These are phyloP conservation scores for Pyrenochaeta sp. DNA, from an alignment of 2,329 filamentous ascomycete genomes.

Conservation along the genomic window DNA sequence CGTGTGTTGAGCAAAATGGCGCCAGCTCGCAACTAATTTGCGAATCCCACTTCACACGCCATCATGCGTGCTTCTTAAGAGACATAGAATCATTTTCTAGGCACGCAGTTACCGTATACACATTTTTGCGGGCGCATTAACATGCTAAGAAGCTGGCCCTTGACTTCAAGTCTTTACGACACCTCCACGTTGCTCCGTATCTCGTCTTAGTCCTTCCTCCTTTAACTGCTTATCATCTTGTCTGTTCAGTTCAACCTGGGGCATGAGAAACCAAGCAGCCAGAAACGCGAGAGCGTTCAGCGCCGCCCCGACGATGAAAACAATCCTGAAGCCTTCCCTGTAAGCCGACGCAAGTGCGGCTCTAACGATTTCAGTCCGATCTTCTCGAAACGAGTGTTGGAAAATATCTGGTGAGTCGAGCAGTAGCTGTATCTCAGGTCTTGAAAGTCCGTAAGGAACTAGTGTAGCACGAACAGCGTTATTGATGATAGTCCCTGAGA, in stretches of 20 bases:
- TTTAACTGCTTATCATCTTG: conserved; percentile 27
- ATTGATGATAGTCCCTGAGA: conserved; percentile 49
- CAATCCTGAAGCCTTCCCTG: conserved; percentile 21
- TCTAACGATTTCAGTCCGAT: conserved; percentile 13
- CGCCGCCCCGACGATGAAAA: conserved; percentile 26
- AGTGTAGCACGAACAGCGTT: conserved; percentile 22
- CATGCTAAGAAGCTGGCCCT: no score
- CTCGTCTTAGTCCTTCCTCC: conserved; percentile 23
- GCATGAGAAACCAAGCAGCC: conserved; percentile 27
- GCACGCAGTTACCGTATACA: no score
- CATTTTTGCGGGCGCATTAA: no score
- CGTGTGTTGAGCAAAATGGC: no score
- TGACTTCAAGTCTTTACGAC: neutral
- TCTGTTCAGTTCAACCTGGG: conserved; percentile 24
- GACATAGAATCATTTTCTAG: no score
- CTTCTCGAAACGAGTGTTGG: conserved; percentile 3
- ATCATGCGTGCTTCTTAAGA: no score
- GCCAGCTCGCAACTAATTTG: no score
- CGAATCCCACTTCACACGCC: no score
- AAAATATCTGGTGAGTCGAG: conserved; percentile 24
- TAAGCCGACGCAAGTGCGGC: conserved; percentile 20
- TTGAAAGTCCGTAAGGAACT: conserved; percentile 14
- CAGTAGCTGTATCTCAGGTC: conserved; percentile 17
- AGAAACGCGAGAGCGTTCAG: conserved; percentile 25
- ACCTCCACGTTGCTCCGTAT: conserved; percentile 6